phyloP scores from a whole-genome alignment of 2,329 filamentous ascomycete species.

The Fusarium piperis region DNA sequence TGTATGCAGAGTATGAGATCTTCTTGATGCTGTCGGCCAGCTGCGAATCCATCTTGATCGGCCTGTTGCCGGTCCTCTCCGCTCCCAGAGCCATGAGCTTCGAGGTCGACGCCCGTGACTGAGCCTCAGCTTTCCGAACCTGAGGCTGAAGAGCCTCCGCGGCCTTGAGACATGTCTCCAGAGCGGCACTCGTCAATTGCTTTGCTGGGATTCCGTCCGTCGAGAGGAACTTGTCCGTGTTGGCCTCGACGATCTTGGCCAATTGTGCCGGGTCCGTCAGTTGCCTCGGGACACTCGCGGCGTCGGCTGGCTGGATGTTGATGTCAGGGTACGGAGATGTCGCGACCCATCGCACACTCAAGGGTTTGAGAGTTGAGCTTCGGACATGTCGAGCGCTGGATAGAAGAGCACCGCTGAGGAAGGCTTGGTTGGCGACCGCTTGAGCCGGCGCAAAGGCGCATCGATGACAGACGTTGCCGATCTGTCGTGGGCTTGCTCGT shows the following conservation, averaged over 20 bases:
- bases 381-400: slow-evolving; percentile 23
- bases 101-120: slow-evolving; percentile 60
- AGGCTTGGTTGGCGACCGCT: slow-evolving; percentile 34
- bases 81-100: slow-evolving; percentile 60
- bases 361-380: slow-evolving; percentile 12
- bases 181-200: slow-evolving; percentile 54
- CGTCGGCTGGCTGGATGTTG: slow-evolving; percentile 22
- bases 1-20: slow-evolving; percentile 71
- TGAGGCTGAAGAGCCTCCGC: slow-evolving; percentile 57
- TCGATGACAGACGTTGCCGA: slow-evolving; percentile 55
- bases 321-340: slow-evolving; percentile 35
- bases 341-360: slow-evolving; percentile 41
- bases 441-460: slow-evolving; percentile 51
- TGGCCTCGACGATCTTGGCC: slow-evolving; percentile 53
- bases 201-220: slow-evolving; percentile 57
- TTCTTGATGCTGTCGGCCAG: slow-evolving; percentile 58
- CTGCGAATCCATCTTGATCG: slow-evolving; percentile 45
- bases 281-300: slow-evolving; percentile 35
- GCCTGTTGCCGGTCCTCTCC: slow-evolving; percentile 46
- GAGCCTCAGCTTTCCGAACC: slow-evolving; percentile 50
- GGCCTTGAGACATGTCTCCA: slow-evolving; percentile 57
- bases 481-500: slow-evolving; percentile 44
- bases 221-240: slow-evolving; percentile 55
- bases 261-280: slow-evolving; percentile 53
- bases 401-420: slow-evolving; percentile 39